phyloP scores from a whole-genome alignment of 169 alveolate genomes.

The Babesia ovata region DNA sequence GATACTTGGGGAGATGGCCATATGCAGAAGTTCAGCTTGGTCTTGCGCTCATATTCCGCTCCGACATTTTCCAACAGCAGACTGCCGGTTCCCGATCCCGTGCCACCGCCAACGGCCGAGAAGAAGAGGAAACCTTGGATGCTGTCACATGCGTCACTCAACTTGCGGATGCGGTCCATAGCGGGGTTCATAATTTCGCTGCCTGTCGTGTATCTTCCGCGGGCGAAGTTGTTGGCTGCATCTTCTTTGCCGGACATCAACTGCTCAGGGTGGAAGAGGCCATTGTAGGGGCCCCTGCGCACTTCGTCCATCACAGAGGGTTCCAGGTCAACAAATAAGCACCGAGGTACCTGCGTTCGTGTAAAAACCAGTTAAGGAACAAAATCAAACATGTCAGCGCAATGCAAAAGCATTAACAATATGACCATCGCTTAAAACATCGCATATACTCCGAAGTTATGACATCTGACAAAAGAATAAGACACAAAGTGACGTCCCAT shows the following conservation, averaged over 20 bases:
- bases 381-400: background rate
- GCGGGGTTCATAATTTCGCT: slow-evolving; percentile 87
- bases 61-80: slow-evolving; percentile 90
- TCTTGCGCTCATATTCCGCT: slow-evolving; percentile 92
- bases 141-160: slow-evolving; percentile 94
- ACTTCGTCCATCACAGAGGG: slow-evolving; percentile 95
- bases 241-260: slow-evolving; percentile 95
- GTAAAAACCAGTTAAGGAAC: background rate
- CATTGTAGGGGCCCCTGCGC: slow-evolving; percentile 90
- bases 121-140: slow-evolving; percentile 93
- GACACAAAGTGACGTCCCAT: too few relatives aligned
- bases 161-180: slow-evolving; percentile 91
- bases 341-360: slow-evolving; percentile 88
- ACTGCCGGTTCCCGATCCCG: slow-evolving; percentile 95
- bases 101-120: slow-evolving; percentile 96
- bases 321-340: slow-evolving; percentile 92
- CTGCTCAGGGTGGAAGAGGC: slow-evolving; percentile 93
- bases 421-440: background rate
- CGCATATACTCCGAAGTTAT: too few relatives aligned
- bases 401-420: background rate
- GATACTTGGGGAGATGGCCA: slow-evolving; percentile 94
- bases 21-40: slow-evolving; percentile 91
- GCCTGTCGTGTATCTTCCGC: slow-evolving; percentile 94
- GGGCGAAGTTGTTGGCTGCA: slow-evolving; percentile 94
- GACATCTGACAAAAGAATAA: too few relatives aligned